These are phyloP conservation scores for Plenodomus biglobosus DNA, from an alignment of 2,329 filamentous ascomycete species.

Conservation along the genomic window DNA sequence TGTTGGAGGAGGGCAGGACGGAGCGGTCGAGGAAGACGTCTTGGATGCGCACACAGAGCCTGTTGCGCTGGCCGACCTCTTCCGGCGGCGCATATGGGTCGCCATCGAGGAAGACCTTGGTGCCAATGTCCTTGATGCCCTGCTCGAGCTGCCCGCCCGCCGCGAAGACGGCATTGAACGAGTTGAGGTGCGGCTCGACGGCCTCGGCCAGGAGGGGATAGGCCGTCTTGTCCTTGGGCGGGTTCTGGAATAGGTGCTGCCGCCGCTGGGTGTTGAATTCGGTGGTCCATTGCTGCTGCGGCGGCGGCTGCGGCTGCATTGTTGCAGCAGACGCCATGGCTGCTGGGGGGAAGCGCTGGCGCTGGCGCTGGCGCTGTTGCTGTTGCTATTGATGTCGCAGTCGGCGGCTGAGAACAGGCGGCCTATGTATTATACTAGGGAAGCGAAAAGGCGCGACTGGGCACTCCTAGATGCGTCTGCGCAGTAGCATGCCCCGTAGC, in stretches of 20 bases:
- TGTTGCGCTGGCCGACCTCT: conserved; percentile 67
- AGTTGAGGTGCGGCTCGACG: conserved; percentile 90
- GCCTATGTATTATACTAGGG: too few species aligned
- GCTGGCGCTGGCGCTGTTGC: too few species aligned
- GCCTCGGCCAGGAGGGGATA: conserved; percentile 84
- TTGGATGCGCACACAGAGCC: conserved; percentile 74
- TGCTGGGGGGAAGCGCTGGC: conserved; percentile 2
- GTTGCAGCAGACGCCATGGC: conserved; percentile 46
- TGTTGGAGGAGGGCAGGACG: conserved; percentile 77
- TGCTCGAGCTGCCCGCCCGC: conserved; percentile 72
- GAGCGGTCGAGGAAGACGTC: conserved; percentile 83
- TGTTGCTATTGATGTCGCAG: too few species aligned
- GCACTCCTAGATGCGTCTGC: background rate
- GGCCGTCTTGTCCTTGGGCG: conserved; percentile 81
- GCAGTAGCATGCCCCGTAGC: background rate
- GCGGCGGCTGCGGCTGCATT: conserved; percentile 44
- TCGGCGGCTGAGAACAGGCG: too few species aligned
- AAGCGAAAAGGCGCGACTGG: too few species aligned
- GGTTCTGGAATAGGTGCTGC: conserved; percentile 85
- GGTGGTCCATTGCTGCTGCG: conserved; percentile 68
- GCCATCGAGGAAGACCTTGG: conserved; percentile 83
- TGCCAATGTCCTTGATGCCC: conserved; percentile 84
- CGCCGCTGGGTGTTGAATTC: conserved; percentile 83
- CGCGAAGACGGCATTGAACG: conserved; percentile 89
- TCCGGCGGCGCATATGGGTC: conserved; percentile 57